phyloP scores from a whole-genome alignment of 108 stramenopile genomes.

The Phaeodactylum tricornutum region DNA sequence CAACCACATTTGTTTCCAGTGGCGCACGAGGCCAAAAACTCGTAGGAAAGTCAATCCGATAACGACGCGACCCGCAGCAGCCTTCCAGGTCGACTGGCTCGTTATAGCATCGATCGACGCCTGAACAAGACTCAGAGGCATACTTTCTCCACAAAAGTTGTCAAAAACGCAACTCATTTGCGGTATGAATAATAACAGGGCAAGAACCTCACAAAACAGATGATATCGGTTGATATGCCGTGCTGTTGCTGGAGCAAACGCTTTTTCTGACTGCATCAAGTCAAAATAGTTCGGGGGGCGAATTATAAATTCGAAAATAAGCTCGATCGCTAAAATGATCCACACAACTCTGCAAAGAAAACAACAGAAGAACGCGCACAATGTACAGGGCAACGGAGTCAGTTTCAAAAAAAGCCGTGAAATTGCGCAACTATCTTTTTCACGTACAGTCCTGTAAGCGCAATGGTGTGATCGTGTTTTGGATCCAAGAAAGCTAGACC shows the following conservation, averaged over 20 bases:
- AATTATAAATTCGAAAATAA: constrained; percentile 63
- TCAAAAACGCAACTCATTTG: constrained; percentile 59
- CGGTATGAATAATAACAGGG: constrained; percentile 54
- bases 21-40: constrained; percentile 74
- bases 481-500: constrained; percentile 49
- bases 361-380: not conserved
- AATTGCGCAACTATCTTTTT: too few species aligned
- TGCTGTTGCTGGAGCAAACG: constrained; percentile 53
- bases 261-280: constrained; percentile 58
- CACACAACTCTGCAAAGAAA: constrained; percentile 45
- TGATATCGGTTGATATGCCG: constrained; percentile 66
- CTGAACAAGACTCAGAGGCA: constrained; percentile 18
- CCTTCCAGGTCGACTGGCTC: constrained; percentile 20
- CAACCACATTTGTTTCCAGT: constrained; percentile 57
- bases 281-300: constrained; percentile 49
- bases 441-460: too few species aligned
- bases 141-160: too few species aligned
- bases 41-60: constrained; percentile 48
- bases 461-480: constrained; percentile 33
- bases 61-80: constrained; percentile 37
- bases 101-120: constrained; percentile 14
- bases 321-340: constrained; percentile 56
- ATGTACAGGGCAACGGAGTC: not conserved
- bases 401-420: too few species aligned
- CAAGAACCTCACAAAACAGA: constrained; percentile 46